Evolutionary conservation across 352 stramenopile species (phyloP), one percentile per base, ranked within the genome.

Genomic region (Phytophthora idaei): DNA sequence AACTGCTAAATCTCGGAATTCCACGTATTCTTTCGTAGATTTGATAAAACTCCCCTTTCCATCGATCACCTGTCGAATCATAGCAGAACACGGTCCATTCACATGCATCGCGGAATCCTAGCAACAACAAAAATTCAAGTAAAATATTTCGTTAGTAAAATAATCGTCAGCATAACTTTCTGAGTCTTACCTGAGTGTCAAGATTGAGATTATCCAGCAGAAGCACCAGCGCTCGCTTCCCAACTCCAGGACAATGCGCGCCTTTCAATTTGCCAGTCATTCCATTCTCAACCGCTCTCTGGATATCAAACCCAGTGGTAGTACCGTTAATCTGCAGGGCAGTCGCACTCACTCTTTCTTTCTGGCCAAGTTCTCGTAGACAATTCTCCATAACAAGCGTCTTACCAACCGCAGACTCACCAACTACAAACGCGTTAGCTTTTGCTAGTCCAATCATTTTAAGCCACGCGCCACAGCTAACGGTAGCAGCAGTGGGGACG

Each of bases 31-130:
- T 42, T 87, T 87, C 4, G 80, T 77, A 3, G 76, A 31, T 29
- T 74, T 74, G 28, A 85, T 55, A 28, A 89, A 90, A 32, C 74
- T 84, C 7, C 81, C 82, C 46, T 72, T 83, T 0, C 63, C 70
- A 53, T 93, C 85, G 15, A 73, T 76, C 2, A 93, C 57, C 64
- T 93, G 85, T 11, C 82, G 77, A 47, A 93, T 77, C 73, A 90
- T 84, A 21, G 83, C 80, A 2, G 57, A 75, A 54, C 78, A 87
- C 1, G 69, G 57, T 10, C 72, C 44, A 25, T 53, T 53, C 21
- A 27, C 28, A 29, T 36, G n/a, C 12, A 17, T 50, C 25, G 63
- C 64, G 0, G n/a, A 50, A 32, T 69, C 44, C 68, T 70, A 49
- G 28, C 41, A 44, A 42, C 31, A 28, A 50, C 21, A 25, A 67